Base-by-base conservation (phyloP, 768 basidiomycete genomes). In the Mycena venus region DNA sequence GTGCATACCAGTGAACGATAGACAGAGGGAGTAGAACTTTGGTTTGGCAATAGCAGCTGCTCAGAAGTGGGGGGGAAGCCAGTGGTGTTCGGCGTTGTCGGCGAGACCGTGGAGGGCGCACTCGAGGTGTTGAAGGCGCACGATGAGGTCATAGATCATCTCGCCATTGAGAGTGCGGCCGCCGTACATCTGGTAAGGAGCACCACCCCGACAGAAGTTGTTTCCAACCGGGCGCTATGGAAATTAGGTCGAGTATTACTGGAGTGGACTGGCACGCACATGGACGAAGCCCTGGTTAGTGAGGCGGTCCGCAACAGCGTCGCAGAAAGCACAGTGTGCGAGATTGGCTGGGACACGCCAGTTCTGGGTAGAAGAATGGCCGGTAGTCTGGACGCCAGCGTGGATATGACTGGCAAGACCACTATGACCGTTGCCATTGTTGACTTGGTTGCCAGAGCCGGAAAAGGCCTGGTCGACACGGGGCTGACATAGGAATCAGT, bases 111-210 rank as follows among this genome's bases (percentile, higher is more conserved):
- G 27, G 53, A 67, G 36, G 27, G 38, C 36, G 8, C 38, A 53
- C 36, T 67, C 65, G 14, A 67, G 36, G 64, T 34, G 49, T 23
- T 65, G 64, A 49, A 65, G 47, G 19, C 27, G 65, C 25, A 29
- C 1, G 10, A 67, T n/a, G 19, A 67, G 53, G 53, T 67, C 38
- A 15, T 27, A 4, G 12, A 56, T 36, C 36, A 56, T 21, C 6
- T 55, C 36, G 27, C 0, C 12, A 12, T 55, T 40, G 14, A 49
- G 2, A 31, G 4, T 7, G 32, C 65, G 23, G 11, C 9, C 36
- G 5, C 17, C 23, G 27, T 36, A 11, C 0, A 34, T 6, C 3
- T 27, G 31, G 27, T 55, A 56, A 2, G 65, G 65, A 14, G 53
- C 51, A 0, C 65, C 63, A 21, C 65, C 65, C 0, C 36, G 65